Evolutionary conservation across 2,329 filamentous ascomycete genomes (phyloP).

Genomic region (Monosporascus sp.): DNA sequence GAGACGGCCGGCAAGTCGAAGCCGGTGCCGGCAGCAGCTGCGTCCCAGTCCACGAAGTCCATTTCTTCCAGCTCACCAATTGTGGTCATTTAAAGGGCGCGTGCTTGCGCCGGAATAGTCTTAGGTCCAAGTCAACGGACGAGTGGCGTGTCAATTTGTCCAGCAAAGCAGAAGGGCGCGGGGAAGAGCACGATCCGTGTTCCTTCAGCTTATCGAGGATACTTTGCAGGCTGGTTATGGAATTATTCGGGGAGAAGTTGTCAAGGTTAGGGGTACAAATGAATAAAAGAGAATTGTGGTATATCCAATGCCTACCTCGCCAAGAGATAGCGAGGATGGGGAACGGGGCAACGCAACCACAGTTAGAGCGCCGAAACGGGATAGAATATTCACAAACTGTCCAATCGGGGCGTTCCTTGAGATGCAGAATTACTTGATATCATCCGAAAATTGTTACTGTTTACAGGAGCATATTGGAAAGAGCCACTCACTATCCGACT

Average conservation of each 20-base stretch:
- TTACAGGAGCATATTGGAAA: neutral
- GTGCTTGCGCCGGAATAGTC: conserved; percentile 2
- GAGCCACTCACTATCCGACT: no score
- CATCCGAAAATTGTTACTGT: neutral
- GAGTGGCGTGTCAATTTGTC: neutral
- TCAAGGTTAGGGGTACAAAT: neutral
- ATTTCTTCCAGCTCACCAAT: conserved; percentile 53
- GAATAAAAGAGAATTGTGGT: neutral
- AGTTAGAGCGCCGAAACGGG: neutral
- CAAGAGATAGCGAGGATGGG: neutral
- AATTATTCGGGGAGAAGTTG: neutral
- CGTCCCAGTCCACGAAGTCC: conserved; percentile 58
- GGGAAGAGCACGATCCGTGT: neutral
- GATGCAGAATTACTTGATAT: neutral
- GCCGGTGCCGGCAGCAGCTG: conserved; percentile 29
- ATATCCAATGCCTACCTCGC: neutral
- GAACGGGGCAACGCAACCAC: neutral
- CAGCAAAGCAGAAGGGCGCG: neutral
- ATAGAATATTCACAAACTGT: neutral
- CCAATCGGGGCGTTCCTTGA: neutral
- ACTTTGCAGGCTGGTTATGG: neutral
- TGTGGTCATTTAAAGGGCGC: conserved; percentile 27
- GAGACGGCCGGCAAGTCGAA: conserved; percentile 29
- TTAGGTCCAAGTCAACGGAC: neutral
- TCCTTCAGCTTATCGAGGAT: no score